Conservation (phyloP, 768 basidiomycete genomes). For the Podaxis mareebaensis region DNA sequence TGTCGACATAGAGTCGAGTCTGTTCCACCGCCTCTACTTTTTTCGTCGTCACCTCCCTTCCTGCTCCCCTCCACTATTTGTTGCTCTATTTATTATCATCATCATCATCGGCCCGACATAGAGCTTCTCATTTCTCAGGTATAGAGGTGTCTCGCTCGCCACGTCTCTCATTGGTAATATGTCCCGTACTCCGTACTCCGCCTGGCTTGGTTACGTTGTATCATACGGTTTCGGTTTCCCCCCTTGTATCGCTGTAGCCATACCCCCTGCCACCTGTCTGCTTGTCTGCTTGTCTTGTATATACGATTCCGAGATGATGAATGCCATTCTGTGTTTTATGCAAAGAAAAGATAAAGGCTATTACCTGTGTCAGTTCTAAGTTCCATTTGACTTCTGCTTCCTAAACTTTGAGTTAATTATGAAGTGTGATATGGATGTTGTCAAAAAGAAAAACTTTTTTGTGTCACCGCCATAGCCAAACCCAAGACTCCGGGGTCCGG, state of each 20-base stretch:
- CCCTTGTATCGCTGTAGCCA: background rate
- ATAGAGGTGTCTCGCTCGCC: background rate
- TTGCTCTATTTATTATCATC: background rate
- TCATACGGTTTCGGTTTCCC: background rate
- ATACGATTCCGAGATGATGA: background rate
- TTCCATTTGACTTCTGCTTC: no score
- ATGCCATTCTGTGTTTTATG: background rate
- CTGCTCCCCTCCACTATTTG: background rate
- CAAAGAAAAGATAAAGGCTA: no score
- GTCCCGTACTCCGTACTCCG: background rate
- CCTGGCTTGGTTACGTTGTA: background rate
- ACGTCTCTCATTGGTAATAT: background rate
- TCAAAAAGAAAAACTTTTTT: no score
- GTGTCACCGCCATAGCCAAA: no score
- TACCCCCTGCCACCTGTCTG: background rate
- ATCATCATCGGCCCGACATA: background rate
- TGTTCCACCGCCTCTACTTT: no score
- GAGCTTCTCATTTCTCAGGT: background rate
- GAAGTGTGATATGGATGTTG: no score
- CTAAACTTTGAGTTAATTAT: no score
- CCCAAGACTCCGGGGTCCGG: no score
- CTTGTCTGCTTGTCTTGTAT: background rate
- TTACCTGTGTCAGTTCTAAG: no score
- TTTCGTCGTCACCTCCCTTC: background rate
- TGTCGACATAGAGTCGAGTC: background rate